Evolutionary conservation across 495 filamentous ascomycete genomes (phyloP).

Genomic region (Geoglossum glabrum): DNA sequence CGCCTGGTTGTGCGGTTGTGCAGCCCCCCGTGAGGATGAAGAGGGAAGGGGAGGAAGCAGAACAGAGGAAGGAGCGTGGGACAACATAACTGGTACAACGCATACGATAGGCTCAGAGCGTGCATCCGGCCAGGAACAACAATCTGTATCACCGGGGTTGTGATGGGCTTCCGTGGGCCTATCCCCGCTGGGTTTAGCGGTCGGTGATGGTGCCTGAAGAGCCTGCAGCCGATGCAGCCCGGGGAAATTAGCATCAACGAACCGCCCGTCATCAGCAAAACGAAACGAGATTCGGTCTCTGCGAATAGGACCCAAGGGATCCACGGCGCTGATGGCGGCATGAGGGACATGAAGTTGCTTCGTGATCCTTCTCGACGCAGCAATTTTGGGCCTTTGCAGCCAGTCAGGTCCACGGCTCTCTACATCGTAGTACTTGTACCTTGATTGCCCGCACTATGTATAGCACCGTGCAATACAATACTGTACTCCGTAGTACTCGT

Average conservation of each 20-base stretch:
- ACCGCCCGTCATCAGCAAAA: neutral
- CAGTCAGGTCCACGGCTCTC: neutral
- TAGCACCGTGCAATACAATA: too few species aligned
- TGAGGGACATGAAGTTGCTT: neutral
- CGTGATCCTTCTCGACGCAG: neutral
- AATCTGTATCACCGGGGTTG: neutral
- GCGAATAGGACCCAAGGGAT: neutral
- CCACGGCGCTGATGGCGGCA: neutral
- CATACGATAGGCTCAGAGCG: neutral
- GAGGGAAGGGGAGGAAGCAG: too few species aligned
- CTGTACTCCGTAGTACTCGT: too few species aligned
- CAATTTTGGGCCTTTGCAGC: neutral
- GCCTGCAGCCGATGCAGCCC: neutral
- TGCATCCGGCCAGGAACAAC: neutral
- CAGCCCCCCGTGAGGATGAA: too few species aligned
- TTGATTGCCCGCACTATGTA: too few species aligned
- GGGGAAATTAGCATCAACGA: neutral
- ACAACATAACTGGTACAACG: neutral
- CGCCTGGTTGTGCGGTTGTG: neutral
- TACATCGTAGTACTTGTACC: neutral
- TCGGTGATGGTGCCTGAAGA: too few species aligned
- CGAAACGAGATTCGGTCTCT: neutral
- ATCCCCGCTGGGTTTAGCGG: too few species aligned
- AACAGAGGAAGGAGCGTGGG: neutral
- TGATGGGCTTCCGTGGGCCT: neutral